Conservation (phyloP, 257 asterid genomes). For the Misopates orontium region DNA sequence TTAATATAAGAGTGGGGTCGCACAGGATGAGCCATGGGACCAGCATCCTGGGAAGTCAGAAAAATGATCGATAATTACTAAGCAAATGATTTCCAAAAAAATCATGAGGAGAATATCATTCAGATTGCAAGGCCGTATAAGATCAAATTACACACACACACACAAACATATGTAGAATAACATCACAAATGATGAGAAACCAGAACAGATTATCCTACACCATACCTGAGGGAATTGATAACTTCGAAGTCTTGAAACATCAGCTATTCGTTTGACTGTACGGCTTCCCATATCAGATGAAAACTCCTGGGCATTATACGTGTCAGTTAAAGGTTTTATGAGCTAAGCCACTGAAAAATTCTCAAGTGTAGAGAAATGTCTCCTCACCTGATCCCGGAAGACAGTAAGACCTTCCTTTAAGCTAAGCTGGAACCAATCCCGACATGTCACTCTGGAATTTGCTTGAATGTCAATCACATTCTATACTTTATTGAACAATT, state of each 20-base stretch:
- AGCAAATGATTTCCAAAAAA: neutral
- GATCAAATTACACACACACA: neutral
- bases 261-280: slow-evolving; percentile 73
- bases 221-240: slow-evolving; percentile 79
- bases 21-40: slow-evolving; percentile 95
- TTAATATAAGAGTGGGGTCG: slow-evolving; percentile 82
- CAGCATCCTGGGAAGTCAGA: slow-evolving; percentile 63
- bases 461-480: too few relatives aligned
- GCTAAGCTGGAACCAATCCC: slow-evolving; percentile 99
- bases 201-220: slow-evolving; percentile 7
- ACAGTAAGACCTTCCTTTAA: slow-evolving; percentile 98
- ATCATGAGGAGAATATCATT: neutral
- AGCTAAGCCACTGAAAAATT: slow-evolving; percentile 8
- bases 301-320: slow-evolving; percentile 53
- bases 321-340: slow-evolving; percentile 4
- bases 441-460: slow-evolving; percentile 93
- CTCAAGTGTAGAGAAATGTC: neutral
- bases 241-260: slow-evolving; percentile 67
- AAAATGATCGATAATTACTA: slow-evolving; percentile 19
- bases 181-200: neutral
- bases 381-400: slow-evolving; percentile 92
- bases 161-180: neutral
- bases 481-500: too few relatives aligned
- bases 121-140: neutral
- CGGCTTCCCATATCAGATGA: slow-evolving; percentile 92